Percentiles rank a stretch among this genome's conserved stretches.
phyloP scores from a whole-genome alignment of 2,329 filamentous ascomycete species.

The Coniella lustricola region DNA sequence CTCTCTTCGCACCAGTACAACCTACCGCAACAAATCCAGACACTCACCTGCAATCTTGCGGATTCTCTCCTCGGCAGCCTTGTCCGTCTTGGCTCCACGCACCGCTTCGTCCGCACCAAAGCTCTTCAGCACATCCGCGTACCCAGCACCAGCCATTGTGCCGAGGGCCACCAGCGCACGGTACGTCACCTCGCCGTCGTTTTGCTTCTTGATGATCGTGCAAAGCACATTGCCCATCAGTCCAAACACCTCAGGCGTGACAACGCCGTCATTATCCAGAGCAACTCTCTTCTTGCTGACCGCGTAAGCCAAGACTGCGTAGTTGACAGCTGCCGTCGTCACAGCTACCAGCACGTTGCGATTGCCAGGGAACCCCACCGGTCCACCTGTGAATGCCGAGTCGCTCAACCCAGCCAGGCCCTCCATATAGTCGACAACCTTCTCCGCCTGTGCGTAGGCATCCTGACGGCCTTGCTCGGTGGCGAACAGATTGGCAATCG shows the following conservation, averaged over 20 bases:
- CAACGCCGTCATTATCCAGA: constrained; percentile 23
- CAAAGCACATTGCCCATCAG: constrained; percentile 48
- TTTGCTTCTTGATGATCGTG: constrained; percentile 56
- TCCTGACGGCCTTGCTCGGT: constrained; percentile 63
- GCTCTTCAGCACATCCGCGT: constrained; percentile 34
- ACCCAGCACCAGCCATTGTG: constrained; percentile 61
- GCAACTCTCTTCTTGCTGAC: constrained; percentile 35
- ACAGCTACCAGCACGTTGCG: constrained; percentile 77
- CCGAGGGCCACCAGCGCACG: constrained; percentile 76
- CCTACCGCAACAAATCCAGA: constrained; percentile 30
- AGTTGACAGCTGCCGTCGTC: constrained; percentile 79
- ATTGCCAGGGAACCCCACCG: constrained; percentile 49
- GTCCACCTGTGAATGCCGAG: constrained; percentile 35
- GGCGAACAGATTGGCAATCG: constrained; percentile 77
- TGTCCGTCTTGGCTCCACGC: constrained; percentile 32
- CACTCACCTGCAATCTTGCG: constrained; percentile 41
- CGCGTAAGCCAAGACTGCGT: constrained; percentile 61
- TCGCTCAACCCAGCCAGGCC: constrained; percentile 48
- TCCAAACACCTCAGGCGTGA: constrained; percentile 36
- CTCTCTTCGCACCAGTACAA: no score
- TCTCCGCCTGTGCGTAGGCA: constrained; percentile 50
- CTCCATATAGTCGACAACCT: constrained; percentile 56
- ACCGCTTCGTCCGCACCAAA: constrained; percentile 36
- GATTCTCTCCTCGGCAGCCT: constrained; percentile 39
- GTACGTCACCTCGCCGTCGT: constrained; percentile 77